These are phyloP conservation scores for Cyphellophora attinorum DNA, from an alignment of 2,329 filamentous ascomycete genomes.

Conservation along the genomic window DNA sequence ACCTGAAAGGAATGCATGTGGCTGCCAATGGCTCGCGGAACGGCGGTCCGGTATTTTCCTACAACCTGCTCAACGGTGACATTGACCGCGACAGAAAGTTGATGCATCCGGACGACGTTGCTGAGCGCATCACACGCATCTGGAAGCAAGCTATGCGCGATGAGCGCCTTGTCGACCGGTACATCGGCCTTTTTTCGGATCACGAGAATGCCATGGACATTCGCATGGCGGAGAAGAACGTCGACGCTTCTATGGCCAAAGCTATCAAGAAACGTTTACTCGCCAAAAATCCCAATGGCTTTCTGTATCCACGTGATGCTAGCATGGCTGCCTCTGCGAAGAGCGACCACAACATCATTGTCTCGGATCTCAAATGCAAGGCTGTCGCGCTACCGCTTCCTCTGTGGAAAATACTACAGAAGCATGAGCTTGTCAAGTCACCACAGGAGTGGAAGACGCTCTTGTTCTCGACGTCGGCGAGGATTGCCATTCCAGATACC, in stretches of 20 bases:
- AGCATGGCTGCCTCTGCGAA: background rate
- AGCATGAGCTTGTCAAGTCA: background rate
- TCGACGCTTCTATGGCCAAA: background rate
- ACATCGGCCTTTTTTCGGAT: background rate
- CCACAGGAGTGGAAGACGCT: background rate
- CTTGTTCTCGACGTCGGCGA: background rate
- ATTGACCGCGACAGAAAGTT: background rate
- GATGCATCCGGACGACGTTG: background rate
- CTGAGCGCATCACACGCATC: background rate
- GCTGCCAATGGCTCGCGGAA: background rate
- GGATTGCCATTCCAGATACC: background rate
- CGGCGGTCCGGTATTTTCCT: background rate
- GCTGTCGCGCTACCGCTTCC: background rate
- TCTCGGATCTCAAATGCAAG: background rate
- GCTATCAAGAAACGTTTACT: background rate
- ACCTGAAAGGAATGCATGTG: background rate
- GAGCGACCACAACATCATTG: background rate
- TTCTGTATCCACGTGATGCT: background rate
- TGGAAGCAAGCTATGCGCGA: background rate
- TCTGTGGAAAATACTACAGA: background rate
- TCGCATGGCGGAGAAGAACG: background rate
- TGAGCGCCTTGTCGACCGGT: background rate
- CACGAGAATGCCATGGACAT: background rate
- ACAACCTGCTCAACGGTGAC: background rate
- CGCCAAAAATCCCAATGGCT: background rate